These are phyloP conservation scores for Coemansia sp. DNA, from an alignment of 192 early-diverging fungal species.

Conservation along the genomic window DNA sequence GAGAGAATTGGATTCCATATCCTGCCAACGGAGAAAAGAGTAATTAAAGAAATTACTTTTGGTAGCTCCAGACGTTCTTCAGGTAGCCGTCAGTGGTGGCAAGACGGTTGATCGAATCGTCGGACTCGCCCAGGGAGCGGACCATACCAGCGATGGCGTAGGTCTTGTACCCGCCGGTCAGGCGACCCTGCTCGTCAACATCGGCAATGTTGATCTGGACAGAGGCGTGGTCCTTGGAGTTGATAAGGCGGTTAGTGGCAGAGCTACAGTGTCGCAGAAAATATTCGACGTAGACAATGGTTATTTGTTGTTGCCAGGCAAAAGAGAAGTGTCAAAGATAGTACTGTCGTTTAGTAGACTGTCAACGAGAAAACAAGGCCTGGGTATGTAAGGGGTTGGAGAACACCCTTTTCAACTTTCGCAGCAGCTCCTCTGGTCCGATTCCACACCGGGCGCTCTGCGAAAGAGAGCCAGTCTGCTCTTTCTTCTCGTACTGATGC, in stretches of 20 bases:
- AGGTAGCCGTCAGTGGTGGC: slow-evolving; percentile 73
- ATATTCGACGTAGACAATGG: not conserved
- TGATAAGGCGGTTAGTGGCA: slow-evolving; percentile 97
- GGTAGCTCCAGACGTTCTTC: slow-evolving; percentile 77
- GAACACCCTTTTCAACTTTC: not conserved
- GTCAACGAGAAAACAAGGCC: not conserved
- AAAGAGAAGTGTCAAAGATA: not conserved
- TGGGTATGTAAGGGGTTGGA: no score
- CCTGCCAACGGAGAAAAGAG: not conserved
- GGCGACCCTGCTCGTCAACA: slow-evolving; percentile 81
- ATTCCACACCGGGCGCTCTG: not conserved
- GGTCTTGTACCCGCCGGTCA: slow-evolving; percentile 74
- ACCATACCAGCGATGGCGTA: slow-evolving; percentile 91
- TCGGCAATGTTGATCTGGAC: slow-evolving; percentile 97
- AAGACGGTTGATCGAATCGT: slow-evolving; percentile 97
- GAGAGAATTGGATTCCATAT: not conserved
- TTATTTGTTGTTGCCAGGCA: not conserved
- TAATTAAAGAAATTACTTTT: slow-evolving; percentile 55
- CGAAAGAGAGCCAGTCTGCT: not conserved
- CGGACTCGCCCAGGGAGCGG: slow-evolving; percentile 84
- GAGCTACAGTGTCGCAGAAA: slow-evolving; percentile 60
- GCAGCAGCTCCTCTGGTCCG: not conserved
- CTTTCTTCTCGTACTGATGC: slow-evolving; percentile 19
- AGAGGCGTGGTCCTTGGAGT: slow-evolving; percentile 97
- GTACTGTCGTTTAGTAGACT: not conserved